Percentiles rank a stretch among this genome's conserved stretches.
Conservation (phyloP, 345 rosid species). For the Isatis tinctoria region DNA sequence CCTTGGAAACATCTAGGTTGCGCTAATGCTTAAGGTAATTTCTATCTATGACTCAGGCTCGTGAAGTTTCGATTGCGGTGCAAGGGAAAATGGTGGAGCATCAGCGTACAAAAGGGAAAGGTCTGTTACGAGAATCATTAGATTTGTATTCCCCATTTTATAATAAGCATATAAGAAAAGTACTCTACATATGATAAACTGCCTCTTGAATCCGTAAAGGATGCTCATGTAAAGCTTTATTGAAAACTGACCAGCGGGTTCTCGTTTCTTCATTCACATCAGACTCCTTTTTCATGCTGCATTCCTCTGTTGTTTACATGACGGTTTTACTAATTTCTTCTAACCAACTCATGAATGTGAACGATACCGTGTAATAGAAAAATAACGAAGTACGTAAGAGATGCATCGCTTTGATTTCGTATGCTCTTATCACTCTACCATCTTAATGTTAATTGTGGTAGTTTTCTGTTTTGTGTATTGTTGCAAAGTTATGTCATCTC, state of each 20-base stretch:
- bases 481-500: background rate
- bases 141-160: background rate
- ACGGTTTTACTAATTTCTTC: slow-evolving; percentile 2
- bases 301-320: background rate
- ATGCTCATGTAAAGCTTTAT: background rate
- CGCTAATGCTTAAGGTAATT: slow-evolving; percentile 7
- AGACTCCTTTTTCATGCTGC: background rate
- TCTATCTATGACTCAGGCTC: slow-evolving; percentile 55
- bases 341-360: background rate
- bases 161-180: background rate
- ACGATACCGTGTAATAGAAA: background rate
- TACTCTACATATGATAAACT: background rate
- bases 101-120: slow-evolving; percentile 95
- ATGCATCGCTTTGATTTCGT: background rate
- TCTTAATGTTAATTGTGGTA: slow-evolving; percentile 14
- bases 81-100: slow-evolving; percentile 90
- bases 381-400: background rate
- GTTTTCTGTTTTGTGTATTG: background rate
- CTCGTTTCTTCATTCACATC: background rate
- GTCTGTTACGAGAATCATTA: slow-evolving; percentile 31
- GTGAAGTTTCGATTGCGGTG: slow-evolving; percentile 81
- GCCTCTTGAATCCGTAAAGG: background rate
- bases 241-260: background rate
- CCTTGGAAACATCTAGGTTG: background rate
- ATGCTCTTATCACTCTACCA: background rate